Conservation (phyloP, 2,329 filamentous ascomycete species). For the Paraphaeosphaeria minitans region DNA sequence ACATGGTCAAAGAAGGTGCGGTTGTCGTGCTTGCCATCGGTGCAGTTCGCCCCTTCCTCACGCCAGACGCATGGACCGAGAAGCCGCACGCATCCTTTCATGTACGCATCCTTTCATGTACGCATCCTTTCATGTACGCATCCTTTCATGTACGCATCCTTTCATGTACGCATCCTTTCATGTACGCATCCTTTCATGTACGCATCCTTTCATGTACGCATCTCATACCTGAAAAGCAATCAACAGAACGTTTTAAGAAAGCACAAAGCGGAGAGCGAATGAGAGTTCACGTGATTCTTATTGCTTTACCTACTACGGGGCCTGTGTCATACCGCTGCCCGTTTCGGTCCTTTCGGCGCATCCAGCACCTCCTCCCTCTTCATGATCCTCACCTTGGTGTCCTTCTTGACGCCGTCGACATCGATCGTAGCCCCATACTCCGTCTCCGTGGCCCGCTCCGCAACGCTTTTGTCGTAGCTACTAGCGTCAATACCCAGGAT, state of each 20-base stretch:
- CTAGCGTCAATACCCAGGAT: conserved; percentile 68
- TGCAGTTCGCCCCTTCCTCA: background rate
- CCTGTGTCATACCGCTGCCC: conserved; percentile 27
- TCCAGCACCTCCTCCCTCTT: conserved; percentile 45
- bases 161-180: too few species aligned
- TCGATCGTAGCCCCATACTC: conserved; percentile 28
- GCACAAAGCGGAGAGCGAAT: background rate
- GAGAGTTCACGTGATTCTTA: conserved; percentile 32
- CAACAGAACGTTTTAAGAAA: background rate
- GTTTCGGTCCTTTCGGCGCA: conserved; percentile 45
- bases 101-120: too few species aligned
- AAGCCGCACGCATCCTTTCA: background rate
- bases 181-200: too few species aligned
- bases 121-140: background rate
- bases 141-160: too few species aligned
- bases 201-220: too few species aligned
- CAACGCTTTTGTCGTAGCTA: conserved; percentile 59
- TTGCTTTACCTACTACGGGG: conserved; percentile 31
- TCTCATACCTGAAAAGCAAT: background rate
- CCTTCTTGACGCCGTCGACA: conserved; percentile 34
- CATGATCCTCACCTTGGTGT: conserved; percentile 45
- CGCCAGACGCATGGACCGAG: background rate
- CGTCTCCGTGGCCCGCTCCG: conserved; percentile 43
- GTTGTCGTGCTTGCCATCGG: background rate
- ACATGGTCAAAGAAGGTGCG: background rate